Evolutionary conservation across 208 protist species (phyloP), one percentile per base, ranked within the genome.

Genomic region (Crithidia expoeki): DNA sequence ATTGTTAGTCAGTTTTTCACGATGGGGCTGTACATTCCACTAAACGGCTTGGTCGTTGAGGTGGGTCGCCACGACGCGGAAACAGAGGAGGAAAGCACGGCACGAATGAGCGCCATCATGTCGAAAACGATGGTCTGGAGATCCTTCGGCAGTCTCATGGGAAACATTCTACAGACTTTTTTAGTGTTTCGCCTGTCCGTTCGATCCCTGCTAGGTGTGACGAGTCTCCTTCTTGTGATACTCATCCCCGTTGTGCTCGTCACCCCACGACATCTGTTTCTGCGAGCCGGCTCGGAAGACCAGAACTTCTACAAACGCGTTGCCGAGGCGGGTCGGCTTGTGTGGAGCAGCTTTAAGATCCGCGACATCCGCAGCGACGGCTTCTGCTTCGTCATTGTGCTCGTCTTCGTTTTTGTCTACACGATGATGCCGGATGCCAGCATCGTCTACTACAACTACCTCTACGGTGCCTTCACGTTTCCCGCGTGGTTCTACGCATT

Each of bases 31-130:
- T 84, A 81, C 72, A 80, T 88, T 47, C 79, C 83, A 0, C 58
- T 88, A 47, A 85, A 88, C 56, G 79, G 83, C 5, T 36, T 88
- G 0, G 55, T 88, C 21, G 76, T 88, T 23, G 83, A 85, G 67
- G 61, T 85, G 30, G 79, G 79, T 19, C 68, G 79, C 23, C 50
- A 64, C 60, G 76, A 85, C 56, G 76, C 59, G 17, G 76, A 85
- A 68, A 83, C 74, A 38, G 61, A 68, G 56, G 60, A 72, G 79
- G 71, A 84, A 64, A 84, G 76, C 67, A 73, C 44, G 25, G 72
- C 75, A 3, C 59, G 79, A 19, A 76, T 85, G 63, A 72, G 79
- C n/a, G 56, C 72, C 44, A 79, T 85, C 57, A 77, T 85, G 76
- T 46, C 79, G 34, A 77, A 74, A 60, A 74, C 79, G 46, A 88